These are phyloP conservation scores for Colletotrichum paranaense DNA, from an alignment of 2,329 filamentous ascomycete genomes.

Conservation along the genomic window DNA sequence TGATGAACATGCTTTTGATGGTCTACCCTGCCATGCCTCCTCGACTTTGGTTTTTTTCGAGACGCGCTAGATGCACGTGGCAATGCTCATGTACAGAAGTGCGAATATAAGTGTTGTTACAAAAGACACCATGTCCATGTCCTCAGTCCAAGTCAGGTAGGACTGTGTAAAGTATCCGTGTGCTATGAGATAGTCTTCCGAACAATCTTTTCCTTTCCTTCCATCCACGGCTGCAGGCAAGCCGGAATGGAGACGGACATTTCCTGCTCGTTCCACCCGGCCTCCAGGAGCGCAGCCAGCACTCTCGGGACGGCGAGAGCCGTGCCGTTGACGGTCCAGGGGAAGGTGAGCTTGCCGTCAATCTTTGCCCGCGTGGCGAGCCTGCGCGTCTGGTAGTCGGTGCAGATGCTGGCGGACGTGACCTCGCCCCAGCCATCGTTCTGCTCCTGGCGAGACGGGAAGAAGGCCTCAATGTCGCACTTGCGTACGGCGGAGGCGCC, in stretches of 20 bases:
- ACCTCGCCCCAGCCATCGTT: conserved; percentile 91
- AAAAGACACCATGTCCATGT: not conserved
- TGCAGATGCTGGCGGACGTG: conserved; percentile 89
- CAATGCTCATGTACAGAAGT: not conserved
- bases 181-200: not conserved
- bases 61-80: not conserved
- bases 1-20: not conserved
- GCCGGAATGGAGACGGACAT: conserved; percentile 80
- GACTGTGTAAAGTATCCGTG: not conserved
- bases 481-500: conserved; percentile 90
- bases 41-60: not conserved
- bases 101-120: not conserved
- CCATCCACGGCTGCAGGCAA: conserved; percentile 87
- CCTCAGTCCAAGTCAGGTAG: not conserved
- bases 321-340: conserved; percentile 94
- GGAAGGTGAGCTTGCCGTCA: conserved; percentile 72
- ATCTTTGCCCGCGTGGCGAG: conserved; percentile 79
- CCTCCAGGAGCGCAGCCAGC: conserved; percentile 88
- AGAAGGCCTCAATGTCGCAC: conserved; percentile 93
- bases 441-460: conserved; percentile 78
- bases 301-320: conserved; percentile 92
- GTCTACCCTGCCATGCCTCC: too few species aligned
- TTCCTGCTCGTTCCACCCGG: conserved; percentile 82
- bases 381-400: conserved; percentile 91
- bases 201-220: conserved; percentile 74